These are phyloP conservation scores for Coelomomyces lativittatus DNA, from an alignment of 371 early-diverging fungal genomes.

Conservation along the genomic window DNA sequence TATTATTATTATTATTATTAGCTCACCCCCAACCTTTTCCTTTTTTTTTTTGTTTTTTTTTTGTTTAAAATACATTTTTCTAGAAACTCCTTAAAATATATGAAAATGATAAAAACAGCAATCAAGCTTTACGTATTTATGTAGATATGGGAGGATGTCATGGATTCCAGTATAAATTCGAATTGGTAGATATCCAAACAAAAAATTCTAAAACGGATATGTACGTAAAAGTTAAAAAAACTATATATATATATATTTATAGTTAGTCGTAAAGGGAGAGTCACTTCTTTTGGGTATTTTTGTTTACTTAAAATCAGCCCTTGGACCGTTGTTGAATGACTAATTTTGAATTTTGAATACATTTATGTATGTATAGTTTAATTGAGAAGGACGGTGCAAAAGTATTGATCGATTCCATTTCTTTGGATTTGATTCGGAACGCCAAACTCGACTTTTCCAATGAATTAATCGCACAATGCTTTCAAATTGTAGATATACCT, in stretches of 20 bases:
- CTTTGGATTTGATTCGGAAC: slow-evolving; percentile 67
- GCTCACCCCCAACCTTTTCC: no score
- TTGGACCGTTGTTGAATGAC: no score
- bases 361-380: slow-evolving; percentile 23
- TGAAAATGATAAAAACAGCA: slow-evolving; percentile 25
- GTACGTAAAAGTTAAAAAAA: no score
- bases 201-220: no score
- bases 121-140: slow-evolving; percentile 49
- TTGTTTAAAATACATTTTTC: no score
- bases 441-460: slow-evolving; percentile 73
- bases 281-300: no score
- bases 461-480: slow-evolving; percentile 80
- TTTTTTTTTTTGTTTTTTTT: no score
- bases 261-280: no score
- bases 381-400: slow-evolving; percentile 66
- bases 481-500: slow-evolving; percentile 72
- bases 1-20: no score
- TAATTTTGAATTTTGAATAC: no score
- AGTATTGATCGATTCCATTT: slow-evolving; percentile 60
- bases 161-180: slow-evolving; percentile 81
- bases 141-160: slow-evolving; percentile 93
- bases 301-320: no score
- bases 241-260: no score
- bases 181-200: slow-evolving; percentile 48
- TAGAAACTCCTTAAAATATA: slow-evolving; percentile 52